Base-by-base conservation (phyloP, 2,329 filamentous ascomycete species). In the Fusarium buharicum region DNA sequence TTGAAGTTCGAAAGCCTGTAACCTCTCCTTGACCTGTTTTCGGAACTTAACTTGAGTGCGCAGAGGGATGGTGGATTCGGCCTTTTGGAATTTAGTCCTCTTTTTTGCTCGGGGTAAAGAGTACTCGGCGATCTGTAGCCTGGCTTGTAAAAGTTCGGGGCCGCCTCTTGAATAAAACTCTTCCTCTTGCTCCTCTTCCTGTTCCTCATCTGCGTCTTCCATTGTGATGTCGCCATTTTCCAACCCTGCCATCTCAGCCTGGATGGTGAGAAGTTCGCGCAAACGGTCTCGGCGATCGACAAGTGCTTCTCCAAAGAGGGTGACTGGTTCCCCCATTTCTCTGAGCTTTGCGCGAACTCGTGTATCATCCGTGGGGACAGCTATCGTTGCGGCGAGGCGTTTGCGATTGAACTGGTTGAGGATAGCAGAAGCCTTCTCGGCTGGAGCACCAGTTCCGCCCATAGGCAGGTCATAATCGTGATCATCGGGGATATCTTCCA, bases 161-260 rank as follows among this genome's bases (percentile, higher is more conserved):
- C 88, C 86, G 4, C 95, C 95, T 68, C 90, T 85, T 0, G 94
- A 97, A 75, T 97, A 99, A 76, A 97, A 99, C 69, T 99, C 95
- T 72, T 98, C 93, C 65, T 96, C 91, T 67, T 89, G 87, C 49
- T 93, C 91, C 3, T 83, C 88, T 44, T 86, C 87, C 16, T 87
- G 86, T 5, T 86, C 86, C 2, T 86, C 86, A 1, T 80, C 82
- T 55, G 75, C 84, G 70, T 91, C 89, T 38, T 83, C 84, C 84
- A 88, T 87, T 39, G 76, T 80, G 57, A 83, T 80, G 66, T 89
- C 88, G 48, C 84, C 87, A 1, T 78, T 81, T 61, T 86, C 80
- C 34, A 80, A 75, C 18, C 78, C 82, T 14, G 79, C 80, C 63
- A 85, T 84, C 73, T 93, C 90, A 2, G 86, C 84, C 64, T 92